Evolutionary conservation across 164 flowering plant genomes (phyloP).

Genomic region (Cinnamomum chago): DNA sequence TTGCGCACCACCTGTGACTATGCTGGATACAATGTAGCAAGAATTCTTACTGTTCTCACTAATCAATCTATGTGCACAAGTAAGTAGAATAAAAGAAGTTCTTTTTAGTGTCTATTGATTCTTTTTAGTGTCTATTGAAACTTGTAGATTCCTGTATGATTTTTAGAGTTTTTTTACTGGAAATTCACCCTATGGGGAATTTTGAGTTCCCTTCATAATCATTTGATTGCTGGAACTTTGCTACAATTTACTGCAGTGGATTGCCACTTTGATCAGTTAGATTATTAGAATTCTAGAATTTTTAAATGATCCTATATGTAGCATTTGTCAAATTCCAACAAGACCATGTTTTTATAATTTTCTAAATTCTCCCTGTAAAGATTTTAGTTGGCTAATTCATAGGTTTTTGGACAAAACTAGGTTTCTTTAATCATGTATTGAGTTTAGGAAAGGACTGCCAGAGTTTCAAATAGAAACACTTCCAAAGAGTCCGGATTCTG

Average conservation of each 20-base stretch:
- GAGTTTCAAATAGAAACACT: no score
- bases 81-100: not conserved
- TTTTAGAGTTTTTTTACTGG: not conserved
- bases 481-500: no score
- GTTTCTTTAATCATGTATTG: no score
- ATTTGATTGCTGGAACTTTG: not conserved
- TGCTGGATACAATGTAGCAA: constrained; percentile 44
- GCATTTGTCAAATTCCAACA: no score
- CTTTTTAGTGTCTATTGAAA: not conserved
- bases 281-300: not conserved
- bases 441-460: no score
- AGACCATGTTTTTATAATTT: not conserved
- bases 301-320: not conserved
- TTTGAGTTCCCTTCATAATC: not conserved
- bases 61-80: constrained; percentile 36
- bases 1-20: constrained; percentile 44
- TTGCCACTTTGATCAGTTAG: not conserved
- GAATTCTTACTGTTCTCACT: constrained; percentile 33
- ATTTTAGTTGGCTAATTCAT: no score
- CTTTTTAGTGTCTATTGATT: not conserved
- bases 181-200: not conserved
- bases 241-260: not conserved
- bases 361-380: no score
- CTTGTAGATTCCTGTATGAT: not conserved
- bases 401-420: no score